Base-by-base conservation (phyloP, 352 stramenopile genomes). In the Pythium monospermum region DNA sequence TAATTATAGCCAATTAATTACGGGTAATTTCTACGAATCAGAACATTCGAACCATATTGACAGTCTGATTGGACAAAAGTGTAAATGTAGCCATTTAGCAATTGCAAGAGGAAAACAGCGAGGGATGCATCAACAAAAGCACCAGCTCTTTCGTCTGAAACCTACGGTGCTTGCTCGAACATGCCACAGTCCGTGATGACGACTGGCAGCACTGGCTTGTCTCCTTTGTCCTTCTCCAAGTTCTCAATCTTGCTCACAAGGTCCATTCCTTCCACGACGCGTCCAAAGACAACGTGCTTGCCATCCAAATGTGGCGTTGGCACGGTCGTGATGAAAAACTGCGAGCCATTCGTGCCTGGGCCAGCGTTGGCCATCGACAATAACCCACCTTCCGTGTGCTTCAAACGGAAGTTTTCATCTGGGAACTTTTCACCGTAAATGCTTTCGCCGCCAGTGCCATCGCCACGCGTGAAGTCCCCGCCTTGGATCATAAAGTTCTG, bases 241-340 rank as follows among this genome's bases (percentile, higher is more conserved):
- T 85, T 96, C 68, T 97, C 88, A 64, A 96, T 94, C 73, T 96
- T 96, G 58, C 85, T 80, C 53, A 96, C 66, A 61, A 96, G 77
- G 30, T 84, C 95, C 32, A 76, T 65, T 4, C 77, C 63, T 53
- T 96, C 87, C 55, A 96, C 67, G 48, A 96, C 73, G 53, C 96
- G 96, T 19, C 96, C 96, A 71, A 99, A 99, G 6, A 99, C 97
- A 31, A 98, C 93, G 83, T 99, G 97, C 75, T 98, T 98, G 61
- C 88, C 92, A 64, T 99, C 95, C 45, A 99, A 78, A 69, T 97
- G 98, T 27, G 93, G 85, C 54, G 94, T 99, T 43, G 94, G 69
- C 57, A 91, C 81, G 22, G 87, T 91, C 67, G 85, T 95, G 66
- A 99, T 88, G 72, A 98, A 98, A 72, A 99, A 98, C 85, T 99